Percentiles rank a stretch among this genome's conserved stretches.
phyloP scores from a whole-genome alignment of 768 basidiomycete genomes.

The Rhodocollybia butyracea region DNA sequence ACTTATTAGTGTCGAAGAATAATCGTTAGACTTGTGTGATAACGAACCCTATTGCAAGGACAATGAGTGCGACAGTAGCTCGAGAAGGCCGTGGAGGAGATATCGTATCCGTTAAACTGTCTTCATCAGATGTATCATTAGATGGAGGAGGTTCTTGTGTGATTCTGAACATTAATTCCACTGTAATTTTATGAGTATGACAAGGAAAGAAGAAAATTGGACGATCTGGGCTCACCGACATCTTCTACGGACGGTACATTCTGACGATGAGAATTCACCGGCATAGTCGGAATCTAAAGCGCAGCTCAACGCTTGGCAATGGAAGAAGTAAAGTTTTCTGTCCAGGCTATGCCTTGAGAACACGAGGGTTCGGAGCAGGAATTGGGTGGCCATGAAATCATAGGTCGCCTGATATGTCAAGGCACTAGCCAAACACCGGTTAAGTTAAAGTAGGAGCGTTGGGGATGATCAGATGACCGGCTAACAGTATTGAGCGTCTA shows the following conservation, averaged over 20 bases:
- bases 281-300: too few relatives aligned
- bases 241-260: background rate
- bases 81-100: background rate
- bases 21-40: background rate
- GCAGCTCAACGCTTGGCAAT: too few relatives aligned
- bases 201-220: background rate
- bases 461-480: too few relatives aligned
- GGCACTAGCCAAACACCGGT: too few relatives aligned
- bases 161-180: background rate
- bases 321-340: too few relatives aligned
- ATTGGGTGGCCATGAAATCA: too few relatives aligned
- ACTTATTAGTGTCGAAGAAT: background rate
- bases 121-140: background rate
- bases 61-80: background rate
- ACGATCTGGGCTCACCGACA: background rate
- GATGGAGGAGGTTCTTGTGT: background rate
- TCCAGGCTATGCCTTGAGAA: too few relatives aligned
- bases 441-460: too few relatives aligned
- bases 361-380: too few relatives aligned
- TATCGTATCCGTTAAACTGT: background rate
- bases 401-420: too few relatives aligned
- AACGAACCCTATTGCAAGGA: background rate
- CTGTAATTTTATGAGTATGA: background rate
- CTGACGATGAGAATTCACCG: background rate
- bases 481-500: too few relatives aligned